phyloP scores from a whole-genome alignment of 805 yeast genomes.

The Candida oleophila region DNA sequence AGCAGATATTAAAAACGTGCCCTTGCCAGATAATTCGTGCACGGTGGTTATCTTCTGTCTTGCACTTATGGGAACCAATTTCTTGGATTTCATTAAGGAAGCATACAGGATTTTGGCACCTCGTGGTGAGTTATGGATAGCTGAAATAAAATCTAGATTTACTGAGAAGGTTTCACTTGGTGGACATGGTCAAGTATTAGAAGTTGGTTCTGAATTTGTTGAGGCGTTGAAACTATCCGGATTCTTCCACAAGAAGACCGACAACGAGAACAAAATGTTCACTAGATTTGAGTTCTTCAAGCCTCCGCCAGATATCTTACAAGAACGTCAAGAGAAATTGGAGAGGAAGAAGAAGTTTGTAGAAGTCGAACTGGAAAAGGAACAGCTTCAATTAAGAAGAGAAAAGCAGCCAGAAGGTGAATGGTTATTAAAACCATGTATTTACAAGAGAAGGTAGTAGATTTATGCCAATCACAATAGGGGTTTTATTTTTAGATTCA shows the following conservation, averaged over 20 bases:
- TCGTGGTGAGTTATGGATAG: slow-evolving; percentile 94
- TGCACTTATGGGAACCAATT: slow-evolving; percentile 96
- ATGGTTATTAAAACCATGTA: slow-evolving; percentile 94
- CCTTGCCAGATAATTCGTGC: slow-evolving; percentile 75
- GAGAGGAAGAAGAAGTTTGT: slow-evolving; percentile 66
- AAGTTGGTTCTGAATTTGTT: slow-evolving; percentile 74
- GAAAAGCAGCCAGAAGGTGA: slow-evolving; percentile 66
- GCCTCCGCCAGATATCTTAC: slow-evolving; percentile 68
- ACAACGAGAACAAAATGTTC: slow-evolving; percentile 87
- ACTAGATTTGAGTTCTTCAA: slow-evolving; percentile 92
- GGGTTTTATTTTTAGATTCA: neutral
- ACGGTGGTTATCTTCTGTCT: slow-evolving; percentile 90
- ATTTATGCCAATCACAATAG: slow-evolving; percentile 2
- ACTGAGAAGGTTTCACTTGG: slow-evolving; percentile 13
- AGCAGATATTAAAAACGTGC: slow-evolving; percentile 93
- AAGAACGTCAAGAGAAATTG: slow-evolving; percentile 59
- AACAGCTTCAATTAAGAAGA: slow-evolving; percentile 57
- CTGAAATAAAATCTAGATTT: slow-evolving; percentile 93
- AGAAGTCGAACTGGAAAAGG: slow-evolving; percentile 66
- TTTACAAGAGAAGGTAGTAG: slow-evolving; percentile 84
- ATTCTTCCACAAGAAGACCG: slow-evolving; percentile 84
- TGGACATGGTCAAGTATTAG: slow-evolving; percentile 26
- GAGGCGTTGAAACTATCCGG: slow-evolving; percentile 75
- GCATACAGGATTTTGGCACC: slow-evolving; percentile 86
- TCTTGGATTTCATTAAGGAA: slow-evolving; percentile 86